These are phyloP conservation scores for Argentina anserina DNA, from an alignment of 306 rosid genomes.

Conservation along the genomic window DNA sequence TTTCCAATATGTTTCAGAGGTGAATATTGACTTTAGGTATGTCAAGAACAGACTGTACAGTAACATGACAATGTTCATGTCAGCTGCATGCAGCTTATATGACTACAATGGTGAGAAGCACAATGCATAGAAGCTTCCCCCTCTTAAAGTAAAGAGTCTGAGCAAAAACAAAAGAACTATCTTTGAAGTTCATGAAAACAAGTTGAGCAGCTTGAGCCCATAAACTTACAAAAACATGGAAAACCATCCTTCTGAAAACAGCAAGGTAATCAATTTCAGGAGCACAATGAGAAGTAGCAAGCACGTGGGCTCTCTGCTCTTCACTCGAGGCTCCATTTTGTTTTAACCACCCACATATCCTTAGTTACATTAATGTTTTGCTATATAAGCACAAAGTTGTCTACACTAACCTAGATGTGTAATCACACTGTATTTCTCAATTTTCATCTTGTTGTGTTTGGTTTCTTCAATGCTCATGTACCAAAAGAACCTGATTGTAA, in stretches of 20 bases:
- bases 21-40: no score
- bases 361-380: background rate
- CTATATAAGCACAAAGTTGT: background rate
- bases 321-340: conserved; percentile 56
- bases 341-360: background rate
- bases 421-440: background rate
- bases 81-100: background rate
- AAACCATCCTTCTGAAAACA: conserved; percentile 31
- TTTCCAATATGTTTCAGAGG: background rate
- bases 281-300: conserved; percentile 64
- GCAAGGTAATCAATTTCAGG: conserved; percentile 40
- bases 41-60: no score
- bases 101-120: background rate
- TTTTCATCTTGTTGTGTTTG: background rate
- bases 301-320: conserved; percentile 42
- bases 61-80: background rate
- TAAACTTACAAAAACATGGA: conserved; percentile 20
- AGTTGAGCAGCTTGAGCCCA: background rate
- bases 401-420: background rate
- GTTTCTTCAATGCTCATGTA: background rate
- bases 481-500: no score
- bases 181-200: no score
- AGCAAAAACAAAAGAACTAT: no score
- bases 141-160: no score
- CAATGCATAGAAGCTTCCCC: no score